A percentile compares a stretch with the other conserved stretches of the same genome.
Conservation (phyloP, 75 land plant species). For the Cupressus sempervirens region DNA sequence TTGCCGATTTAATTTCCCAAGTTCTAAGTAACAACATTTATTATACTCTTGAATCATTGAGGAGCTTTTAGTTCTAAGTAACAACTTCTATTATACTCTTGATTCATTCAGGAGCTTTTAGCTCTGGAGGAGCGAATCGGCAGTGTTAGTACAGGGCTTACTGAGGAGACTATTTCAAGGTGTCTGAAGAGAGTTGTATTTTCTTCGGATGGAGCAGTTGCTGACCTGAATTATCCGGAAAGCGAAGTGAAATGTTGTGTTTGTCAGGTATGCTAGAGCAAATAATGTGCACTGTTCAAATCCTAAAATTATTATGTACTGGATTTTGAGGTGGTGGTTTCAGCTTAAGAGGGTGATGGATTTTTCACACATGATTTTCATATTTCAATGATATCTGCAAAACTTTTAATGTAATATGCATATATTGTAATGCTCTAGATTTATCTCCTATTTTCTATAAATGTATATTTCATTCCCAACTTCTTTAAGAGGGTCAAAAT, state of each 20-base stretch:
- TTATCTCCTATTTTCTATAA: not conserved
- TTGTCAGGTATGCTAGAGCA: conserved; percentile 56
- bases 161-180: conserved; percentile 48
- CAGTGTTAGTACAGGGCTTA: conserved; percentile 72
- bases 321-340: not conserved
- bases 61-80: conserved; percentile 75
- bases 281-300: not conserved
- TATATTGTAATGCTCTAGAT: not conserved
- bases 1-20: not conserved
- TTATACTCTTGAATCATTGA: conserved; percentile 9
- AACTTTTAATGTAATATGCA: not conserved
- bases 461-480: not conserved
- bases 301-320: not conserved
- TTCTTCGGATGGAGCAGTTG: conserved; percentile 7
- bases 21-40: not conserved
- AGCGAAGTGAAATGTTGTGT: conserved; percentile 70
- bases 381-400: not conserved
- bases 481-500: not conserved
- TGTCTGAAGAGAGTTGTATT: conserved; percentile 38
- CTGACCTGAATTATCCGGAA: conserved; percentile 16
- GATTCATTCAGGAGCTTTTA: conserved; percentile 52
- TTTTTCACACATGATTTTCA: not conserved
- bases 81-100: not conserved
- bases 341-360: not conserved
- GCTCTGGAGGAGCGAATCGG: conserved; percentile 86